Base-by-base conservation (phyloP, 2,329 filamentous ascomycete genomes). In the Cordyceps militaris region DNA sequence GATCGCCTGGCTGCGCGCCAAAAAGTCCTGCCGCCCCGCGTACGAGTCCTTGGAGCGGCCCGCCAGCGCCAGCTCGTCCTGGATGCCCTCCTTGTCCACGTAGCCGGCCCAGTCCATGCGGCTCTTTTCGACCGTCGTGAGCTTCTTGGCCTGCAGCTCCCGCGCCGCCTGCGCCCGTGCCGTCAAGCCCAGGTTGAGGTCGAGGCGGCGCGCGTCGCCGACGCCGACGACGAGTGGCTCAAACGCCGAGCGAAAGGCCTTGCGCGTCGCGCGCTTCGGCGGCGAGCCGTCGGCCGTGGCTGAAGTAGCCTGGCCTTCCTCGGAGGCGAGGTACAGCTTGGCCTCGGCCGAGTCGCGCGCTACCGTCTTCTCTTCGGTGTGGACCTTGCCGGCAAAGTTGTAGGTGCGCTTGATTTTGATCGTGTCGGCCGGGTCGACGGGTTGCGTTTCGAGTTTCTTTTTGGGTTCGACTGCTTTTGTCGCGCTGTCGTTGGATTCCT, bases 91-190 rank as follows among this genome's bases (percentile, higher is more conserved):
- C 68, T 85, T 82, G 71, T 88, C 85, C 58, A 88, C 85, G 64
- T 81, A 88, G 13, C 84, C 84, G 3, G 85, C 85, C 85, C 85
- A 88, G 70, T 88, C 85, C 80, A 88, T 85, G 54, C 83, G 78
- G 64, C 83, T 87, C 78, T 88, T 88, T 72, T 88, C 84, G 16
- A 88, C 83, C 16, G 84, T 86, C 67, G 85, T 88, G 63, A 88
- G 74, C 67, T 87, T 88, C 75, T 81, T 83, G 50, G 82, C 79
- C 60, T 79, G 76, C 16, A 76, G 76, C 46, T 71, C 73, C 59
- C 76, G 78, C 55, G 74, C 76, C 51, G 79, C 75, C 64, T 74
- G 73, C 54, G 79, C 71, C 38, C 79, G 69, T 38, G 75, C 72
- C 10, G 76, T 71, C 62, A 84, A 69, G 47, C 82, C 79, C 16